Evolutionary conservation across 2,329 filamentous ascomycete species (phyloP).

Genomic region (Dactylonectria macrodidyma): DNA sequence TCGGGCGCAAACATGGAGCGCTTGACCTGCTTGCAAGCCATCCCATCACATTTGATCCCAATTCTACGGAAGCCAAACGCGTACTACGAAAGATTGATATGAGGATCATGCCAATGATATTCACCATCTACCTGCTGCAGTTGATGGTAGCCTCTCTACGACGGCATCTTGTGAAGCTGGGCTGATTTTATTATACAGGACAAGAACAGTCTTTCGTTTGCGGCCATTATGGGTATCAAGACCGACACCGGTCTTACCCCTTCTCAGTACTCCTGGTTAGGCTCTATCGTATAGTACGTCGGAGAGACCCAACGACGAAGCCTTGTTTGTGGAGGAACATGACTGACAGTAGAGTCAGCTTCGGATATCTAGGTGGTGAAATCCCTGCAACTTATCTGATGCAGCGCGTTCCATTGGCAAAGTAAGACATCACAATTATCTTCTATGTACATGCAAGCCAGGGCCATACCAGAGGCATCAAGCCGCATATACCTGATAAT

Average conservation of each 20-base stretch:
- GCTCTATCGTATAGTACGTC: conserved; percentile 31
- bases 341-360: too few relatives aligned
- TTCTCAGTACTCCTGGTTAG: conserved; percentile 29
- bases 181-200: conserved; percentile 20
- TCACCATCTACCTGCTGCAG: conserved; percentile 26
- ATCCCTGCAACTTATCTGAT: conserved; percentile 19
- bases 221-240: conserved; percentile 27
- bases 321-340: too few relatives aligned
- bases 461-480: too few relatives aligned
- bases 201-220: conserved; percentile 31
- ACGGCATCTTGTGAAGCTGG: too few relatives aligned
- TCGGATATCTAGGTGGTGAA: conserved; percentile 32
- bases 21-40: conserved; percentile 17
- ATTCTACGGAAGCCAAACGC: conserved; percentile 19
- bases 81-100: conserved; percentile 27
- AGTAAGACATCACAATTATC: too few relatives aligned
- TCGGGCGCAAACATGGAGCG: too few relatives aligned
- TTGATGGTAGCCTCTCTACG: too few relatives aligned
- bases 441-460: too few relatives aligned
- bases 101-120: conserved; percentile 24
- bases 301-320: too few relatives aligned
- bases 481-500: too few relatives aligned
- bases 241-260: conserved; percentile 17
- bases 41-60: conserved; percentile 17
- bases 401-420: conserved; percentile 26